Percentiles rank a stretch among this genome's conserved stretches.
These are phyloP conservation scores for Sequoiadendron giganteum DNA, from an alignment of 75 land plant species.

Conservation along the genomic window DNA sequence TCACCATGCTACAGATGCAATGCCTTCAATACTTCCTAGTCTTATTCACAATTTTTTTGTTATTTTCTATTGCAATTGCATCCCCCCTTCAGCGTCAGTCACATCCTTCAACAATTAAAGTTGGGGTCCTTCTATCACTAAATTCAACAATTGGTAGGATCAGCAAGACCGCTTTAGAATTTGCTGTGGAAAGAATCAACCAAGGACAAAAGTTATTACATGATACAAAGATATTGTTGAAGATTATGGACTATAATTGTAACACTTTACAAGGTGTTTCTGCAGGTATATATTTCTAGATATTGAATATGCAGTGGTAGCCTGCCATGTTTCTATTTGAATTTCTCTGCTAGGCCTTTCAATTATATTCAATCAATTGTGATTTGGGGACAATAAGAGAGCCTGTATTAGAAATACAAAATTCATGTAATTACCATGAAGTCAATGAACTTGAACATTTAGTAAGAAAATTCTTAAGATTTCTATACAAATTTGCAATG, in stretches of 20 bases:
- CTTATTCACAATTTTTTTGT: neutral
- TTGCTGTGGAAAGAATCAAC: constrained; percentile 37
- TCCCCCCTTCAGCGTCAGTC: neutral
- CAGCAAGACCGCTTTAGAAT: constrained; percentile 27
- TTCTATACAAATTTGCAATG: neutral
- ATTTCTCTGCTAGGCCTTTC: neutral
- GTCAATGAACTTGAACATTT: neutral
- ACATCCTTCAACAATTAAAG: constrained; percentile 9
- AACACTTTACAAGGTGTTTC: constrained; percentile 43
- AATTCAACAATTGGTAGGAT: constrained; percentile 31
- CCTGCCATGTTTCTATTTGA: neutral
- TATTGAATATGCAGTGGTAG: neutral
- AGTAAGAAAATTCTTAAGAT: neutral
- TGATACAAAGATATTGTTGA: constrained; percentile 17
- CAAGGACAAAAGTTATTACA: constrained; percentile 10
- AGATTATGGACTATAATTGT: constrained; percentile 30
- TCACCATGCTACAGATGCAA: neutral
- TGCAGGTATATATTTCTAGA: constrained; percentile 21
- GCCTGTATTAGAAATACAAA: neutral
- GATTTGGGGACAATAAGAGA: neutral
- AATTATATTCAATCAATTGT: neutral
- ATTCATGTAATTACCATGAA: neutral
- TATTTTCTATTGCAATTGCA: neutral
- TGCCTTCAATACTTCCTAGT: neutral
- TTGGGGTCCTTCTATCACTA: constrained; percentile 29